These are phyloP conservation scores for Fusarium sp. DNA, from an alignment of 2,329 filamentous ascomycete genomes.

Conservation along the genomic window DNA sequence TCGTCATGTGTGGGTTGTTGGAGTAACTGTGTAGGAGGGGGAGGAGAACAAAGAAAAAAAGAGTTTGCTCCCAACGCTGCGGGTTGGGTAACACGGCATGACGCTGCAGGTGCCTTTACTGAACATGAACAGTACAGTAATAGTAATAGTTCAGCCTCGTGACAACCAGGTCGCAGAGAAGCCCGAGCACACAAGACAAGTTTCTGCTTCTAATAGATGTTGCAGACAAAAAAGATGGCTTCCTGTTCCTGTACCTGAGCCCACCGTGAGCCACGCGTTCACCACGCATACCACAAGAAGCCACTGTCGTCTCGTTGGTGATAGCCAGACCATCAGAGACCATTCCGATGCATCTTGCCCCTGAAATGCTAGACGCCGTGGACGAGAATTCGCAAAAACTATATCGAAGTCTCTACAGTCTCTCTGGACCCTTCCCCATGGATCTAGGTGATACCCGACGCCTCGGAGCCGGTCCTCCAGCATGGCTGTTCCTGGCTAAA, in stretches of 20 bases:
- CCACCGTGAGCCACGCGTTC: conserved; percentile 18
- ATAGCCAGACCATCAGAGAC: conserved; percentile 23
- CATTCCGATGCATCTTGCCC: conserved; percentile 32
- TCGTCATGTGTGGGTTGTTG: conserved; percentile 20
- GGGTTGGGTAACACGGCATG: conserved; percentile 32
- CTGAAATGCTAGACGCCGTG: conserved; percentile 29
- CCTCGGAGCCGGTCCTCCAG: conserved; percentile 14
- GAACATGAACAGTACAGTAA: background rate
- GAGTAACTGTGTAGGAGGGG: conserved; percentile 8
- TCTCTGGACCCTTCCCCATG: background rate
- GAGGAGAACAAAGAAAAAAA: conserved; percentile 11
- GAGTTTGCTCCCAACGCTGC: conserved; percentile 31
- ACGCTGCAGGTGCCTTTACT: background rate
- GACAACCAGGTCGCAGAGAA: conserved; percentile 12
- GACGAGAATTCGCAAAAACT: conserved; percentile 32
- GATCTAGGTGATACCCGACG: background rate
- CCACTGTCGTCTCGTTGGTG: conserved; percentile 12
- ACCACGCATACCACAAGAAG: conserved; percentile 32
- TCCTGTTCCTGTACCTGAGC: conserved; percentile 1
- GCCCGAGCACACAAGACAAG: conserved; percentile 3
- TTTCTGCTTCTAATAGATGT: background rate
- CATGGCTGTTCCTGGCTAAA: conserved; percentile 33
- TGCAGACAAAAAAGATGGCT: background rate
- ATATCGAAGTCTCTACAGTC: conserved; percentile 16
- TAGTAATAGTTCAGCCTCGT: background rate